Percentiles rank a stretch among this genome's conserved stretches.
Evolutionary conservation across 1,284 basidiomycete species (phyloP).

Genomic region (Grifola frondosa): DNA sequence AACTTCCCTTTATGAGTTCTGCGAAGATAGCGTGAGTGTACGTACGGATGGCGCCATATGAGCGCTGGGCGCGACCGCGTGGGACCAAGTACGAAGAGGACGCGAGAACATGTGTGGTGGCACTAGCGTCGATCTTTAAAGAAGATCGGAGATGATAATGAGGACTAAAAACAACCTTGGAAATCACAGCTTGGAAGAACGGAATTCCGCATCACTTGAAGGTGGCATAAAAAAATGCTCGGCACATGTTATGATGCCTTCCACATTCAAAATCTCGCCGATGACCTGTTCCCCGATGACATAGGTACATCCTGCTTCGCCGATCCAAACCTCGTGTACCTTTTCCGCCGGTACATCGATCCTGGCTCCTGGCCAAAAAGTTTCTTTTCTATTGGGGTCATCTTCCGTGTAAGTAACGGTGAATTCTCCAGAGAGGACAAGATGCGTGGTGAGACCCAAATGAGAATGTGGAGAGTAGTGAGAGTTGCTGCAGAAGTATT

Average conservation of each 20-base stretch:
- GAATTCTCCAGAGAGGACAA: constrained; percentile 31
- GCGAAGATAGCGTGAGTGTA: too few species aligned
- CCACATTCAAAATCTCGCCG: not conserved
- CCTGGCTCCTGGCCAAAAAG: constrained; percentile 32
- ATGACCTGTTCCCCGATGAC: constrained; percentile 34
- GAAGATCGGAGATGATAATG: too few species aligned
- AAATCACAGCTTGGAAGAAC: too few species aligned
- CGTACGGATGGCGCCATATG: too few species aligned
- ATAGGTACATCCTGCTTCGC: constrained; percentile 32
- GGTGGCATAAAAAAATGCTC: too few species aligned
- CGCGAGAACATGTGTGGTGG: too few species aligned
- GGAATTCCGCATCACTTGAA: too few species aligned
- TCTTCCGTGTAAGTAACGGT: constrained; percentile 31
- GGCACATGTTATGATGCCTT: not conserved
- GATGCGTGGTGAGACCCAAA: constrained; percentile 31
- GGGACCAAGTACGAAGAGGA: too few species aligned
- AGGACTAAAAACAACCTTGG: too few species aligned
- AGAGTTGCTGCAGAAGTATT: constrained; percentile 20
- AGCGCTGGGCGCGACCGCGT: too few species aligned
- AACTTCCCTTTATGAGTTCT: too few species aligned
- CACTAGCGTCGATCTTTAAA: too few species aligned
- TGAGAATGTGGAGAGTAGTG: constrained; percentile 33
- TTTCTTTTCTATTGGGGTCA: constrained; percentile 25
- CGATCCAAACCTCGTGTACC: constrained; percentile 36
- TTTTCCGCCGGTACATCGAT: constrained; percentile 32